Evolutionary conservation across 176 grass and related monocot genomes (phyloP).

Genomic region (Guadua angustifolia): DNA sequence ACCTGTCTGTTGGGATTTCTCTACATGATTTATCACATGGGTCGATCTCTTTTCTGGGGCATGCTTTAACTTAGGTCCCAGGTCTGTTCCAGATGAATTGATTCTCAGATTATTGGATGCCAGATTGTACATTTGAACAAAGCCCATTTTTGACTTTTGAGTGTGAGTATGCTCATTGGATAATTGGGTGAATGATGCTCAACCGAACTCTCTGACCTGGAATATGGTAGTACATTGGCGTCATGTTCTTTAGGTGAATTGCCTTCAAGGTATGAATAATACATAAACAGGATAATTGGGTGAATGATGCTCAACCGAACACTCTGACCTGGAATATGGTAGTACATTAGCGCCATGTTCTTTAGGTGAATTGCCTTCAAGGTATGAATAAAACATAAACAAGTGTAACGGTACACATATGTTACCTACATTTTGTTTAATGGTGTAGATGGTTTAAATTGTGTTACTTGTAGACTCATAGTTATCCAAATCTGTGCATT

Average conservation of each 20-base stretch:
- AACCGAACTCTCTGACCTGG: not conserved
- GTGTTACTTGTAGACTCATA: not conserved
- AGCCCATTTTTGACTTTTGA: not conserved
- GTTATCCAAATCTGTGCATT: conserved; percentile 2
- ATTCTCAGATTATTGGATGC: conserved; percentile 12
- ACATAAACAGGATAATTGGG: not conserved
- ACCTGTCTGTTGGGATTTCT: not conserved
- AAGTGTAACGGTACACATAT: not conserved
- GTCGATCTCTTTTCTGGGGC: not conserved
- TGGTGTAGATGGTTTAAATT: conserved; percentile 1
- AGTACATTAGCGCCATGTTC: not conserved
- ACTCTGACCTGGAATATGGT: not conserved
- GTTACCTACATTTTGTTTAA: not conserved
- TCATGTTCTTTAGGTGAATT: conserved; percentile 10
- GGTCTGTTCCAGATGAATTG: not conserved
- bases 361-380: conserved; percentile 2
- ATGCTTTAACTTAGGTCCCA: conserved; percentile 13
- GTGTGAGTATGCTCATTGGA: not conserved
- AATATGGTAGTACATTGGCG: not conserved
- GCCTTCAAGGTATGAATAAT: conserved; percentile 7
- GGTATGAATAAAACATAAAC: not conserved
- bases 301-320: not conserved
- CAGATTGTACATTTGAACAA: conserved; percentile 8
- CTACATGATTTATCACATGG: not conserved
- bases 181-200: conserved; percentile 12